These are phyloP conservation scores for Mastigamoeba balamuthi DNA, from an alignment of 78 protist species.

Conservation along the genomic window DNA sequence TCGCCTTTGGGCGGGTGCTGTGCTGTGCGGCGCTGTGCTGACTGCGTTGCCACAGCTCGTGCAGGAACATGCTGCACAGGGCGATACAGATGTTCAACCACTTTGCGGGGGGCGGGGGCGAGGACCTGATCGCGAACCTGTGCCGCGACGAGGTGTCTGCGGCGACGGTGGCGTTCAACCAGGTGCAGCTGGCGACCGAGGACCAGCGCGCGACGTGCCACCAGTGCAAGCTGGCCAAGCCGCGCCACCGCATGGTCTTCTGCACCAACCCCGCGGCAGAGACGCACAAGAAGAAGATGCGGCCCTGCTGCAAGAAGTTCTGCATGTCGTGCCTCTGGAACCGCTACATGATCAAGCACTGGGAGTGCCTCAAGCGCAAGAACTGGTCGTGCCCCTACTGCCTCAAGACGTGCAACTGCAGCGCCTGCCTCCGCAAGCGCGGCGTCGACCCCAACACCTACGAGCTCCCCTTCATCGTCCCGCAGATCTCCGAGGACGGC, in stretches of 20 bases:
- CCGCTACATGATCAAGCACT: slow-evolving; percentile 9
- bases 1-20: no score
- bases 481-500: no score
- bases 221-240: slow-evolving; percentile 26
- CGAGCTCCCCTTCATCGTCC: no score
- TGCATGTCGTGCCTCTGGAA: slow-evolving; percentile 27
- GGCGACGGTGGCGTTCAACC: slow-evolving; percentile 24
- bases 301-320: slow-evolving; percentile 16
- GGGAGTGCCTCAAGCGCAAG: not conserved
- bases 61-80: not conserved
- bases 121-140: not conserved
- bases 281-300: not conserved
- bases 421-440: slow-evolving; percentile 14
- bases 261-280: slow-evolving; percentile 2
- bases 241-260: slow-evolving; percentile 12
- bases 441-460: not conserved
- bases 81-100: not conserved
- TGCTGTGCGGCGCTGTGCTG: no score
- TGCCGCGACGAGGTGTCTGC: not conserved
- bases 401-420: slow-evolving; percentile 7
- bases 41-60: not conserved
- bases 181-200: not conserved
- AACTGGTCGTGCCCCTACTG: slow-evolving; percentile 15
- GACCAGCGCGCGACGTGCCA: slow-evolving; percentile 30
- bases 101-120: not conserved